Evolutionary conservation across 2,329 filamentous ascomycete genomes (phyloP), one percentile per base, ranked within the genome.

Genomic region (Cladosporium phlei): DNA sequence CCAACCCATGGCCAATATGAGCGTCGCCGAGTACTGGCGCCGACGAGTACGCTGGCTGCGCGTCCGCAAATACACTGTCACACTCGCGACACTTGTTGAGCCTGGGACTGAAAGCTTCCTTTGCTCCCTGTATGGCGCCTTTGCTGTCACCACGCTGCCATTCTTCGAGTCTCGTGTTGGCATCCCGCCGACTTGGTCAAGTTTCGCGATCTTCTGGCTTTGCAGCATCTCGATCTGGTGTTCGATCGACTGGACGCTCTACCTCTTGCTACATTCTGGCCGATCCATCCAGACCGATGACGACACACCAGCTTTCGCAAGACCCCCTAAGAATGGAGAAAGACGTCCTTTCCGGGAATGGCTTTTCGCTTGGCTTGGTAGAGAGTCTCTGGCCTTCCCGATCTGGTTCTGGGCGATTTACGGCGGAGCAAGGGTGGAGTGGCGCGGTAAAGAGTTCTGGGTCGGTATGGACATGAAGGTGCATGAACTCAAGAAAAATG

Each of bases 11-110:
- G 81, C 83, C 3, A 79, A 80, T 55, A 94, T 95, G 78, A 83
- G 85, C 2, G 74, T 95, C 1, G 62, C 65, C 3, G 83, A 86
- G 21, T 97, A 95, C 62, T 76, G 87, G 35, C 85, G 83, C 4
- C 82, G 93, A 10, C 79, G 93, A 19, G 83, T 90, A 3, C 79
- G 93, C 42, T 98, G 93, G 93, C 73, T 97, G 19, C 80, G 93
- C 5, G 94, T 95, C 1, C 77, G 93, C 35, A 98, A 98, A 66
- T 97, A 88, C 72, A 96, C 91, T 0, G 93, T 98, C 11, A 77
- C 88, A 2, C 73, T 85, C 0, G 94, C 93, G 0, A 97, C 94
- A 0, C 71, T 96, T 1, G 87, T 96, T 2, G 93, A 98, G 63
- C 93, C 91, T 0, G 90, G 89, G 2, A 89, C 94, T 1, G 93